Evolutionary conservation across 345 rosid genomes (phyloP), one percentile per base, ranked within the genome.

Genomic region (Luvunga scandens): DNA sequence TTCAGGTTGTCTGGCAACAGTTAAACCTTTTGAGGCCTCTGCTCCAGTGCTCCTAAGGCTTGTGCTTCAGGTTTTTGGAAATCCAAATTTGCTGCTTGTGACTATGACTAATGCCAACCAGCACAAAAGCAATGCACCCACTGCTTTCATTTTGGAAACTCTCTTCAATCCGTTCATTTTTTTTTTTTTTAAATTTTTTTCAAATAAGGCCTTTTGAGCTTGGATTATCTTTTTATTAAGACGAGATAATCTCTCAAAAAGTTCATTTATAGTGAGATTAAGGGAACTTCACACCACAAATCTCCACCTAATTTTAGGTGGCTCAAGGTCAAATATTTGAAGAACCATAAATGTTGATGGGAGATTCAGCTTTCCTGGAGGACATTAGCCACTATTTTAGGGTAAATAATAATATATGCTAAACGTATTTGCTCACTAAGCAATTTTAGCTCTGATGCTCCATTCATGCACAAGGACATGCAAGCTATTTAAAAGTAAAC

Each of bases 41-140:
- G 22, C 42, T 65, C 33, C 24, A 18, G 21, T 7, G 22, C 42
- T 65, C 33, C 24, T 31, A 9, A 7, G 39, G 79, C 84, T 34
- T 50, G 66, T 8, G 85, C 87, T n/a, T 90, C 90, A 56, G 16
- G 75, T 7, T 86, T 79, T 55, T 67, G 83, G 16, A 82, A 81
- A 56, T 86, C 81, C 24, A 22, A 59, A 21, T 39, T 77, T 65
- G 24, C 64, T n/a, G 69, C 77, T 53, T 24, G 48, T 13, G 48
- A 56, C 5, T 22, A 39, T 72, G 64, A 33, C 39, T 13, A 72
- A 55, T 31, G 65, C 10, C 45, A 56, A 6, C 64, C 65, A 72
- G 50, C 34, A 21, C 39, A 56, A 6, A 56, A 72, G 25, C 28
- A 42, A 72, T 9, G 75, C 30, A 33, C 64, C 64, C 13, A 4